phyloP scores from a whole-genome alignment of 2,329 filamentous ascomycete genomes.

The Neofusicoccum umdonicola region DNA sequence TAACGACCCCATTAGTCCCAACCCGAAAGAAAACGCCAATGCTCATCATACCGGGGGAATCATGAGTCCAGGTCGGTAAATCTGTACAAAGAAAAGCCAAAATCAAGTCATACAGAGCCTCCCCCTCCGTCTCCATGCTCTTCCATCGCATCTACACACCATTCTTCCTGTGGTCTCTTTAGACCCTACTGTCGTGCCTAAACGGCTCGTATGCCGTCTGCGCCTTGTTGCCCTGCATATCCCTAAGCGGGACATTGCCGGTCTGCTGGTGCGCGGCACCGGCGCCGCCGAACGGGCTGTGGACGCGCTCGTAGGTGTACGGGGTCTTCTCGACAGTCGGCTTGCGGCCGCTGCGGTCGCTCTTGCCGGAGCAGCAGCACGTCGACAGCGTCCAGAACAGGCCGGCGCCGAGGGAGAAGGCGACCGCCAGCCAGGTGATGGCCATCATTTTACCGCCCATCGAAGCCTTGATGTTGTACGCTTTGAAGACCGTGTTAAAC shows the following conservation, averaged over 20 bases:
- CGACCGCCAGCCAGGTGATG: constrained; percentile 75
- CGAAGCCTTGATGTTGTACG: constrained; percentile 66
- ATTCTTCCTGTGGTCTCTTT: not conserved
- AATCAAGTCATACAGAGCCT: not conserved
- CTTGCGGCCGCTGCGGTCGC: constrained; percentile 34
- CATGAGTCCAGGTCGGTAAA: not conserved
- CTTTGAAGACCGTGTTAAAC: constrained; percentile 64
- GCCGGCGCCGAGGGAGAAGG: constrained; percentile 69
- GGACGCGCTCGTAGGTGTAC: constrained; percentile 59
- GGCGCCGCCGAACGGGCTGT: constrained; percentile 39
- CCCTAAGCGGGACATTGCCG: constrained; percentile 5
- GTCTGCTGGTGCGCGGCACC: not conserved
- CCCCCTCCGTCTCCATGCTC: too few relatives aligned
- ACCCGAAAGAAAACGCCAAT: constrained; percentile 1
- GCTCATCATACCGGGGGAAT: not conserved
- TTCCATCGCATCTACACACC: not conserved
- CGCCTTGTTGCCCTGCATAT: constrained; percentile 15
- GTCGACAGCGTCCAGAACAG: constrained; percentile 90
- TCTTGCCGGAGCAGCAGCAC: constrained; percentile 83
- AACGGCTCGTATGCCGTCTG: constrained; percentile 19
- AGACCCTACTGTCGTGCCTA: constrained; percentile 9
- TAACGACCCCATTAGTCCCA: not conserved
- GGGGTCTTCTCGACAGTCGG: constrained; percentile 59
- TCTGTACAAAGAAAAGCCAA: not conserved
- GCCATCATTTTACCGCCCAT: constrained; percentile 70